These are phyloP conservation scores for Diutina pseudorugosa DNA, from an alignment of 1,139 yeast genomes.

Conservation along the genomic window DNA sequence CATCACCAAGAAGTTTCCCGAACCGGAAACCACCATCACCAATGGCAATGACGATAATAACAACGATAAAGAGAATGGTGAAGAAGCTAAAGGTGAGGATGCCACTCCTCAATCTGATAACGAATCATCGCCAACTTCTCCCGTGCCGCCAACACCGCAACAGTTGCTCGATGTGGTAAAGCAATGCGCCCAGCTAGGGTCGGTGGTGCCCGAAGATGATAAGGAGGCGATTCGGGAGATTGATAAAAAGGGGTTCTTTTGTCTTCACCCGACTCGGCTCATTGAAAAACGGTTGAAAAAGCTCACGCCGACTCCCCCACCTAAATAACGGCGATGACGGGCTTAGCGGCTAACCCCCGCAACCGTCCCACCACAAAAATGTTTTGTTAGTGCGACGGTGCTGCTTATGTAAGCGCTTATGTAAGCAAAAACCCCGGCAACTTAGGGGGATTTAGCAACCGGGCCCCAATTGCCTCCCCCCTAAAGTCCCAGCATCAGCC, in stretches of 20 bases:
- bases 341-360: background rate
- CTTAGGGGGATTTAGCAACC: too few species aligned
- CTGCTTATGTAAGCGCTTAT: too few species aligned
- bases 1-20: conserved; percentile 39
- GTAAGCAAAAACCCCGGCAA: too few species aligned
- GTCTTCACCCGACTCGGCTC: conserved; percentile 44
- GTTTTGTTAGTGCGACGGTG: too few species aligned
- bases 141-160: conserved; percentile 5
- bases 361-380: too few species aligned
- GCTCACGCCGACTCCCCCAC: conserved; percentile 5
- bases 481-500: too few species aligned
- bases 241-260: conserved; percentile 51
- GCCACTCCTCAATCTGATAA: background rate
- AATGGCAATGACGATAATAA: conserved; percentile 4
- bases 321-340: too few species aligned
- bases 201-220: conserved; percentile 26
- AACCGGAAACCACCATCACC: background rate
- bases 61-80: conserved; percentile 7
- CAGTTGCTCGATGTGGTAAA: conserved; percentile 29
- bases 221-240: conserved; percentile 51
- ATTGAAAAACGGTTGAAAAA: conserved; percentile 30
- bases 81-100: conserved; percentile 5
- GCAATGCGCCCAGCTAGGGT: conserved; percentile 37
- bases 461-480: too few species aligned
- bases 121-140: too few species aligned